phyloP scores from a whole-genome alignment of 2,329 filamentous ascomycete species.

The Helotiales sp. region DNA sequence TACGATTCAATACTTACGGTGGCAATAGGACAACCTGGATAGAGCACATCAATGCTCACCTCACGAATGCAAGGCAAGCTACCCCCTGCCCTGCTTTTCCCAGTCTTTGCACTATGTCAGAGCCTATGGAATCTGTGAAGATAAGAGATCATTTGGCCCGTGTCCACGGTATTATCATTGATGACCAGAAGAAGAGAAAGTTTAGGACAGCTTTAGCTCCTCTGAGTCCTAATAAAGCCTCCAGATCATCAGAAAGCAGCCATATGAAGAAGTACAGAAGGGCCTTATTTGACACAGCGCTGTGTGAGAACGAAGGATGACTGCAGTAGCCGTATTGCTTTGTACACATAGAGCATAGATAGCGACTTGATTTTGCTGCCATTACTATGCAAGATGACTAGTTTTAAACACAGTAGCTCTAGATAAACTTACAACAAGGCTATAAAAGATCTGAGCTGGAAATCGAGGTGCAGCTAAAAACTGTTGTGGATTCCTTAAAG shows the following conservation, averaged over 20 bases:
- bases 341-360: not conserved
- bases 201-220: not conserved
- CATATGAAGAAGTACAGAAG: not conserved
- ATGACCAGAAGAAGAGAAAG: not conserved
- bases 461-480: too few relatives aligned
- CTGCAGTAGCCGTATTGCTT: not conserved
- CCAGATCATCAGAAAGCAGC: not conserved
- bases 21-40: not conserved
- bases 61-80: not conserved
- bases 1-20: not conserved
- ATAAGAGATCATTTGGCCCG: not conserved
- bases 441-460: too few relatives aligned
- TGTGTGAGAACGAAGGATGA: not conserved
- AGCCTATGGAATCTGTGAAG: not conserved
- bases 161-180: not conserved
- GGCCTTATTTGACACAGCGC: not conserved
- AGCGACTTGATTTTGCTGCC: not conserved
- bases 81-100: not conserved
- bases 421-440: not conserved
- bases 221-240: not conserved
- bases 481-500: too few relatives aligned
- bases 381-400: not conserved
- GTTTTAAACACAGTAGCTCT: not conserved
- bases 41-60: not conserved
- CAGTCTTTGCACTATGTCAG: not conserved